A percentile compares a stretch with the other conserved stretches of the same genome.
phyloP scores from a whole-genome alignment of 176 grass and related monocot genomes.

The Zoysia japonica region DNA sequence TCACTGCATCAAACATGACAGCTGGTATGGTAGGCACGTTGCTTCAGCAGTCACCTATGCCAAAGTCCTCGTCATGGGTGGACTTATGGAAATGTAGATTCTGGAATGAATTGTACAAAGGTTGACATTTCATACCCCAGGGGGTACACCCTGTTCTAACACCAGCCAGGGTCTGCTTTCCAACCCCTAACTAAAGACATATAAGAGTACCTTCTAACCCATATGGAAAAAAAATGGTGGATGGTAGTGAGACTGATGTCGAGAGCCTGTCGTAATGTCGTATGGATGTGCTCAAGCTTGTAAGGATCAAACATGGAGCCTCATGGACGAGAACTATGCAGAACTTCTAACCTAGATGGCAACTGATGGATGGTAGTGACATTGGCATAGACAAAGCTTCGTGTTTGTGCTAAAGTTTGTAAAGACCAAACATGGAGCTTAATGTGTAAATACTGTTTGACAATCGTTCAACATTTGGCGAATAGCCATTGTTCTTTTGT shows the following conservation, averaged over 20 bases:
- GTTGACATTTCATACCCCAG: constrained; percentile 35
- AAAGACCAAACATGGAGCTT: constrained; percentile 38
- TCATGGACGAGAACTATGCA: background rate
- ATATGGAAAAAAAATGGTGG: constrained; percentile 37
- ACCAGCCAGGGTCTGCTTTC: background rate
- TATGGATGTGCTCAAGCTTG: constrained; percentile 42
- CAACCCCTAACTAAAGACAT: constrained; percentile 43
- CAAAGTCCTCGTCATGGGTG: constrained; percentile 5
- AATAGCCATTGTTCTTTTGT: background rate
- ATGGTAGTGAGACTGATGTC: constrained; percentile 18
- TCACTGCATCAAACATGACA: constrained; percentile 21
- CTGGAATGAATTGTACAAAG: constrained; percentile 38
- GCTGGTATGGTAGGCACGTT: constrained; percentile 33
- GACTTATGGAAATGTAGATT: constrained; percentile 37
- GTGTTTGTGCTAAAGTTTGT: constrained; percentile 47
- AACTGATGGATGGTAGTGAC: constrained; percentile 19
- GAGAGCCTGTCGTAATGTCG: too few species aligned
- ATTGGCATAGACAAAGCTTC: constrained; percentile 18
- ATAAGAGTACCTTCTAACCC: constrained; percentile 47
- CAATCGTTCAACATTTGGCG: constrained; percentile 13
- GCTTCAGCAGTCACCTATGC: constrained; percentile 2
- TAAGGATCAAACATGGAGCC: constrained; percentile 41
- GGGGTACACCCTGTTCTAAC: constrained; percentile 46
- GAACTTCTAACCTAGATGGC: background rate
- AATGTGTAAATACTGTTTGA: constrained; percentile 36